A percentile compares a stretch with the other conserved stretches of the same genome.
These are phyloP conservation scores for Calonectria fujianensis DNA, from an alignment of 2,329 filamentous ascomycete genomes.

Conservation along the genomic window DNA sequence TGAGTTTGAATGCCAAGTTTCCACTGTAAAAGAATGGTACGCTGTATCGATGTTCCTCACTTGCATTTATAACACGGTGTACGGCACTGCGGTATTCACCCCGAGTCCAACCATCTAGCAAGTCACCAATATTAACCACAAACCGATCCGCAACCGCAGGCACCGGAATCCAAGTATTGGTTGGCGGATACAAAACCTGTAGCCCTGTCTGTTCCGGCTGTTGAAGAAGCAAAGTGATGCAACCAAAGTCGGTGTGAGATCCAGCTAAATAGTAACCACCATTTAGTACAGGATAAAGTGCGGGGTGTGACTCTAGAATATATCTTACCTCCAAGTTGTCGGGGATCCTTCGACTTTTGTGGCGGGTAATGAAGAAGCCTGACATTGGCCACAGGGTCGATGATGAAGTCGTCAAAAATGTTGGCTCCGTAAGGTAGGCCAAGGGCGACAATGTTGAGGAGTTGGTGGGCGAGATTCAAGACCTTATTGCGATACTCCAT, in stretches of 20 bases:
- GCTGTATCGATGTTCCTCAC: not conserved
- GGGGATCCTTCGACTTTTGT: not conserved
- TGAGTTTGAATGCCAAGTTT: not conserved
- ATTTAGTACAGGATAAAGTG: too few relatives aligned
- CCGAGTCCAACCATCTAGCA: not conserved
- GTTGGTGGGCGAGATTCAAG: not conserved
- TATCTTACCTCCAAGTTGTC: not conserved
- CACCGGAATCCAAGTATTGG: constrained; percentile 7
- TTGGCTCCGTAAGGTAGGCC: not conserved
- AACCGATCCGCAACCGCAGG: not conserved
- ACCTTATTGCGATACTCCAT: constrained; percentile 12
- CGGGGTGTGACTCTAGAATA: not conserved
- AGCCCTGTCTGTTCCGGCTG: not conserved
- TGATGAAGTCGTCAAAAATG: constrained; percentile 2
- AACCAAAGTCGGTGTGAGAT: constrained; percentile 5
- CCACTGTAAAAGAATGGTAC: constrained; percentile 6
- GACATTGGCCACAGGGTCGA: constrained; percentile 2
- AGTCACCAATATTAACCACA: not conserved
- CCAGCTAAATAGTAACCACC: not conserved
- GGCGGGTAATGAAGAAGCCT: constrained; percentile 3
- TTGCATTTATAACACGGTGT: not conserved
- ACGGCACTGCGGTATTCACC: constrained; percentile 5
- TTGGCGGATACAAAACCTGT: constrained; percentile 4
- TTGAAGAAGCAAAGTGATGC: not conserved
- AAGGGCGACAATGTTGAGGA: not conserved